Base-by-base conservation (phyloP, 768 basidiomycete species). In the Butyriboletus loyo region DNA sequence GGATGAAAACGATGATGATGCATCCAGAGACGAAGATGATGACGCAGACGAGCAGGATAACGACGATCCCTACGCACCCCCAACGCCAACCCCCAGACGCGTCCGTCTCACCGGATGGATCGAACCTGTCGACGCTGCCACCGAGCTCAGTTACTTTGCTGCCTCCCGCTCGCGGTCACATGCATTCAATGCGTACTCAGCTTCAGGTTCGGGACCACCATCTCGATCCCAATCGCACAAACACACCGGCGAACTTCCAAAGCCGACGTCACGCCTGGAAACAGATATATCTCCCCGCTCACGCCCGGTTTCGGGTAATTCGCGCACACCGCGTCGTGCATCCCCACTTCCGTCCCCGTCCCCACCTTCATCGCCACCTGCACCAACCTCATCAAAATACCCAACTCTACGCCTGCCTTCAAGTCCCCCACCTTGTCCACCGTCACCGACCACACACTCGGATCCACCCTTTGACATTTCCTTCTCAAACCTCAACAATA, bases 41-140 rank as follows among this genome's bases (percentile, higher is more conserved):
- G 44, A 44, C 4, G 37, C 17, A 22, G 45, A 53, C 30, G 53
- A 52, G 15, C 56, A 54, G 31, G 57, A 56, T 22, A 34, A 46
- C 15, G 52, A 59, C 7, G 64, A 61, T 14, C 56, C 17, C 1
- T 54, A 55, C 15, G 53, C 32, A 30, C 66, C 68, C 2, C 50
- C 58, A 8, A 61, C 64, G 0, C 65, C 54, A 28, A 66, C 40
- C 14, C 65, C 53, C 6, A 54, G 54, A 14, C 65, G 68, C 7
- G 74, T 83, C 27, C 78, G 84, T 19, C 75, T 77, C 49, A 63
- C 67, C 0, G 85, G 84, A 0, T 80, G 75, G 70, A 84, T 87
- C 34, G 70, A 76, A 22, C 67, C 72, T 3, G 80, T 81, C 9
- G 82, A 86, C 54, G 71, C 81, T 53, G 73, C 75, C 5, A 58